phyloP scores from a whole-genome alignment of 345 rosid genomes.

The Diplotaxis tenuifolia region DNA sequence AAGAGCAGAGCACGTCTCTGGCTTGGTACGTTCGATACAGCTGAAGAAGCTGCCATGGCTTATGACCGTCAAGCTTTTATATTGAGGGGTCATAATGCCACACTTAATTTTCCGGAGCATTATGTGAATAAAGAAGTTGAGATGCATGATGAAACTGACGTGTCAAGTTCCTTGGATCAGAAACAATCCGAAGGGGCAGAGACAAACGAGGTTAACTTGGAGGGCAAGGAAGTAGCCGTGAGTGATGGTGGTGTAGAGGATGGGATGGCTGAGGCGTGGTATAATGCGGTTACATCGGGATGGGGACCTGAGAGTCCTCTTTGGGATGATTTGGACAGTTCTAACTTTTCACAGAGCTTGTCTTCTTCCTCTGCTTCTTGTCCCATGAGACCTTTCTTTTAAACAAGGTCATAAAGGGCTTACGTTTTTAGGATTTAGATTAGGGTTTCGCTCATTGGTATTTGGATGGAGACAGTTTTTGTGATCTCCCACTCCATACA shows the following conservation, averaged over 20 bases:
- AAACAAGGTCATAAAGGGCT: slow-evolving; percentile 26
- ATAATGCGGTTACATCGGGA: slow-evolving; percentile 72
- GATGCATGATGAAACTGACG: not conserved
- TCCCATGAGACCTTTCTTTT: slow-evolving; percentile 64
- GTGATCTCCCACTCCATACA: slow-evolving; percentile 34
- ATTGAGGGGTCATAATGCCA: slow-evolving; percentile 82
- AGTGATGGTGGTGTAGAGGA: slow-evolving; percentile 30
- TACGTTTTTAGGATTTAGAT: slow-evolving; percentile 20
- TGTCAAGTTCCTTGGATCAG: not conserved
- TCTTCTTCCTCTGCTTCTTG: slow-evolving; percentile 37
- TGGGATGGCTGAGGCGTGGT: slow-evolving; percentile 88
- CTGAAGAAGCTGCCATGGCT: slow-evolving; percentile 98
- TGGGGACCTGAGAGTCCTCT: slow-evolving; percentile 97
- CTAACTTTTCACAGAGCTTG: slow-evolving; percentile 29
- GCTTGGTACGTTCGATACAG: slow-evolving; percentile 88
- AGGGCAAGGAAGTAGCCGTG: slow-evolving; percentile 16
- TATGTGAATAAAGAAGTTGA: slow-evolving; percentile 56
- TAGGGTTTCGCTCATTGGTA: slow-evolving; percentile 21
- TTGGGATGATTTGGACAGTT: slow-evolving; percentile 87
- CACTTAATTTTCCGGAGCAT: slow-evolving; percentile 93
- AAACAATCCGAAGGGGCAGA: slow-evolving; percentile 13
- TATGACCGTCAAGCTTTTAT: slow-evolving; percentile 94
- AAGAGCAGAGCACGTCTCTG: slow-evolving; percentile 91
- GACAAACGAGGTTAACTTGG: slow-evolving; percentile 24
- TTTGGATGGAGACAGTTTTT: slow-evolving; percentile 38